Conservation (phyloP, 140 eudicot genomes). For the Erigeron philadelphicus region DNA sequence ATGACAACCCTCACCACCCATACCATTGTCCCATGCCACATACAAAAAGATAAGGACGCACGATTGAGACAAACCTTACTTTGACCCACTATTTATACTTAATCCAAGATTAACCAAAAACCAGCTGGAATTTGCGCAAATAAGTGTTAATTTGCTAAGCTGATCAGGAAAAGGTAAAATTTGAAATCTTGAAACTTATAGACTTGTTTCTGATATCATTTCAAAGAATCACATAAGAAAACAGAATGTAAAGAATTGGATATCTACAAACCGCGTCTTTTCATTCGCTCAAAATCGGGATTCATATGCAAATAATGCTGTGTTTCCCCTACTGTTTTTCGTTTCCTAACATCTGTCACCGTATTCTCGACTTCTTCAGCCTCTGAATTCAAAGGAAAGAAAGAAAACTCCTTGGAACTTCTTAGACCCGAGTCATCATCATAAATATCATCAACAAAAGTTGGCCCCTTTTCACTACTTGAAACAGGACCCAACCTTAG, state of each 20-base stretch:
- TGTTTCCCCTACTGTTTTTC: conserved; percentile 44
- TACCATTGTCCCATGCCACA: conserved; percentile 16
- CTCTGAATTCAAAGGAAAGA: conserved; percentile 58
- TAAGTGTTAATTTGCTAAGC: neutral
- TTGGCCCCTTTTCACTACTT: conserved; percentile 29
- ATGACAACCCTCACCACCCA: conserved; percentile 44
- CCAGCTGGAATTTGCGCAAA: neutral
- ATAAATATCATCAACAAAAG: conserved; percentile 25
- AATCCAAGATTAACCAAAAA: conserved; percentile 8
- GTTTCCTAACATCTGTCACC: conserved; percentile 50
- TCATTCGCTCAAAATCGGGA: conserved; percentile 41
- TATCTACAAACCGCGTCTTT: conserved; percentile 63
- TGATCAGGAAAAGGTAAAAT: neutral
- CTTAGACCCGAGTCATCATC: conserved; percentile 29
- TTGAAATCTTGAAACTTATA: conserved; percentile 12
- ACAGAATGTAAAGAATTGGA: conserved; percentile 10
- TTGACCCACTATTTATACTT: conserved; percentile 13
- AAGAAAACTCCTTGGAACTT: conserved; percentile 47
- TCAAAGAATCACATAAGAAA: conserved; percentile 44
- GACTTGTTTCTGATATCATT: conserved; percentile 28
- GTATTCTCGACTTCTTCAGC: conserved; percentile 35
- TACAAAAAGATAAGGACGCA: conserved; percentile 25
- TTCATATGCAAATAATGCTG: conserved; percentile 40
- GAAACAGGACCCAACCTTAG: conserved; percentile 65
- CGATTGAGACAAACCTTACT: conserved; percentile 11